These are phyloP conservation scores for Zizania latifolia DNA, from an alignment of 176 grass and related monocot genomes.

Conservation along the genomic window DNA sequence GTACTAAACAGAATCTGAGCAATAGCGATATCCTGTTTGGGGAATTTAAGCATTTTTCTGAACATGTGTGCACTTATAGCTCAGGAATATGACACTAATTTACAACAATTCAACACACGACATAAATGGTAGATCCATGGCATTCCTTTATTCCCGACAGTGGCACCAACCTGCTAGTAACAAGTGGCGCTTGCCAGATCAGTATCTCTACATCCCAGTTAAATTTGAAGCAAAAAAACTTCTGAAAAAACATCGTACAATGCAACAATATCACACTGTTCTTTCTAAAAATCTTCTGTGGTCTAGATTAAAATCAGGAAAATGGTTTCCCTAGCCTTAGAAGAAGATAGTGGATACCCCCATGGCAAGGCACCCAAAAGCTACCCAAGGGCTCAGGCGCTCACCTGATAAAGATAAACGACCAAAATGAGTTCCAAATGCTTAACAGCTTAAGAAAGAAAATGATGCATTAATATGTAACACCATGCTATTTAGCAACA, in stretches of 20 bases:
- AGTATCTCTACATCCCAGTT: neutral
- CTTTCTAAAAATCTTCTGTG: conserved; percentile 4
- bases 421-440: neutral
- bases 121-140: neutral
- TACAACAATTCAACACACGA: neutral
- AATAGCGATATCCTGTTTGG: neutral
- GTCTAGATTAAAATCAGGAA: conserved; percentile 3
- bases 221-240: neutral
- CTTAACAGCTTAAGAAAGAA: neutral
- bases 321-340: conserved; percentile 4
- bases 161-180: neutral
- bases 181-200: neutral
- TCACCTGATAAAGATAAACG: conserved; percentile 37
- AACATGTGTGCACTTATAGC: neutral
- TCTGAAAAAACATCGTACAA: neutral
- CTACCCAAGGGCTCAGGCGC: conserved; percentile 63
- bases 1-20: neutral
- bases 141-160: neutral
- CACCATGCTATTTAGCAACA: neutral
- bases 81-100: neutral
- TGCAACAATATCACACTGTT: conserved; percentile 15
- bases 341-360: conserved; percentile 54
- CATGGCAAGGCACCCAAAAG: conserved; percentile 52
- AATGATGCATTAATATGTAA: neutral
- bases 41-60: neutral